These are phyloP conservation scores for Leccinum angustisporum DNA, from an alignment of 1,284 basidiomycete species.

Conservation along the genomic window DNA sequence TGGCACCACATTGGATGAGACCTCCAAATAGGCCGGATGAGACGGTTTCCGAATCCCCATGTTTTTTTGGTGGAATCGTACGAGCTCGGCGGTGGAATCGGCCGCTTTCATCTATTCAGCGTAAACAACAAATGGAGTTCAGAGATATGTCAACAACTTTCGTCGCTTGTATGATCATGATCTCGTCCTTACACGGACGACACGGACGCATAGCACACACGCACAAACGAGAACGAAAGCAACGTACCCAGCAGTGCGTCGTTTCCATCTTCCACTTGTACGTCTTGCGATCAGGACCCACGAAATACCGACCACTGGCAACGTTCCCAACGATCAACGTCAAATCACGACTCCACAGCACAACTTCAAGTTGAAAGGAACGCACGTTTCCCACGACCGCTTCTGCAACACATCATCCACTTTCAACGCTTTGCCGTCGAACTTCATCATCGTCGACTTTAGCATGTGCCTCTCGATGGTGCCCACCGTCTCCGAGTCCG, in stretches of 20 bases:
- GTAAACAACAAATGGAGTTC: background rate
- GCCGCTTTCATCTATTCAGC: slow-evolving; percentile 18
- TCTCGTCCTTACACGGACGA: too few relatives aligned
- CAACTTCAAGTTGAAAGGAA: background rate
- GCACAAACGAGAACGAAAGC: background rate
- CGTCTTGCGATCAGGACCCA: slow-evolving; percentile 21
- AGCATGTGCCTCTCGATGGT: slow-evolving; percentile 29
- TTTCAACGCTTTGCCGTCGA: slow-evolving; percentile 14
- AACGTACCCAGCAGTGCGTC: slow-evolving; percentile 11
- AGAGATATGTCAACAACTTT: background rate
- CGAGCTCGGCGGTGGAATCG: slow-evolving; percentile 13
- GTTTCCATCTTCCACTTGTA: slow-evolving; percentile 33
- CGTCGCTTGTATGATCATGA: background rate
- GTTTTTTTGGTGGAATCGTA: slow-evolving; percentile 24
- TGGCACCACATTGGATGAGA: slow-evolving; percentile 10
- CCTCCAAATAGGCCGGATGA: slow-evolving; percentile 25
- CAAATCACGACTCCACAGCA: too few relatives aligned
- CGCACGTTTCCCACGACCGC: slow-evolving; percentile 17
- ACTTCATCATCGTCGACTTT: slow-evolving; percentile 17
- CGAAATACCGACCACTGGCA: slow-evolving; percentile 26
- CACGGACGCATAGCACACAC: background rate
- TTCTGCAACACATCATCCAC: slow-evolving; percentile 15
- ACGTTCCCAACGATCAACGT: background rate
- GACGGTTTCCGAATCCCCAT: slow-evolving; percentile 12
- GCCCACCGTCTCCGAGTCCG: slow-evolving; percentile 23